Base-by-base conservation (phyloP, 306 rosid species). In the Castanopsis chinensis region DNA sequence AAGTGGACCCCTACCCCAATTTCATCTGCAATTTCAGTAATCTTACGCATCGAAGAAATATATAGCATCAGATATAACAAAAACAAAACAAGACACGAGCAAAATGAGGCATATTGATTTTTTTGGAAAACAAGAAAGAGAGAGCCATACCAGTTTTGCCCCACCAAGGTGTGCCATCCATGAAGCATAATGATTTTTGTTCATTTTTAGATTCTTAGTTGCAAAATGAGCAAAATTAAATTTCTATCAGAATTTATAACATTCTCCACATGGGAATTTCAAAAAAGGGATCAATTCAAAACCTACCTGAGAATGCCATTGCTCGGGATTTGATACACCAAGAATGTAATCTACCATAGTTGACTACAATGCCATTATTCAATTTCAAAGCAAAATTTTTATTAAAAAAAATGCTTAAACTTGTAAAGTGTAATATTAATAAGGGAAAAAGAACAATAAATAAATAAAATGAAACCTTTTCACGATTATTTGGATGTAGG, bases 1-100 rank as follows among this genome's bases (percentile, higher is more conserved):
- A 95, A 95, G 79, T 95, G 97, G 74, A 92, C 97, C 71, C 99
- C 99, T 25, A 91, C 94, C 5, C 99, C 99, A 79, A 95, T 79
- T 77, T 54, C 77, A 84, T 92, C 96, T 14, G 98, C 97, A 84
- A 92, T 91, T 57, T 58, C 81, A 1, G 97, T 91, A 80, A 92
- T 87, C 98, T 94, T 80, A 73, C 84, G 86, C 49, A 43, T 75
- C 63, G 69, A 61, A 87, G 52, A 60, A 79, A 69, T 30, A 87
- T 43, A 71, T 25, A 64, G 73, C 28, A 59, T 86, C 71, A 72
- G 69, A 81, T 33, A 23, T 33, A 72, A 68, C 17, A 23, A 72
- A 76, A 51, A 65, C 52, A 67, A 71, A 72, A 81, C 56, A 10
- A 35, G 49, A 69, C 53, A 67, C 13, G 33, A 68, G 18, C 32